Percentiles rank a stretch among this genome's conserved stretches.
Conservation (phyloP, 768 basidiomycete genomes). For the Termitomyces sp. region DNA sequence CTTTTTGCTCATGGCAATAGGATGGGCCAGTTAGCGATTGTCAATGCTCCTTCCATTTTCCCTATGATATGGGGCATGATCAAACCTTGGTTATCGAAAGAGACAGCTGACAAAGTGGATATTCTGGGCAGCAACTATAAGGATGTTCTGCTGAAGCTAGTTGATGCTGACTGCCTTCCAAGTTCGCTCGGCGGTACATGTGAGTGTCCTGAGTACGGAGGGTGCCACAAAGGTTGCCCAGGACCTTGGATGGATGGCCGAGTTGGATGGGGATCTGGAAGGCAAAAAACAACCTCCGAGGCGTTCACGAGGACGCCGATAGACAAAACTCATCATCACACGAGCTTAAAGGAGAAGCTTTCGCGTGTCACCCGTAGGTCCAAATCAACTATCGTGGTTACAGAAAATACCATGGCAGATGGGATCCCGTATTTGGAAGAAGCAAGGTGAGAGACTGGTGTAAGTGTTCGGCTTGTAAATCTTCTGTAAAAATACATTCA, state of each 20-base stretch:
- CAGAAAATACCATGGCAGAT: background rate
- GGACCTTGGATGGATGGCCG: slow-evolving; percentile 74
- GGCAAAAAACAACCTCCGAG: slow-evolving; percentile 7
- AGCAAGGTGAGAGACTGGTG: background rate
- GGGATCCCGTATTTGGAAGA: background rate
- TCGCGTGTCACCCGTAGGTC: background rate
- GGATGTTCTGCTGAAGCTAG: slow-evolving; percentile 51
- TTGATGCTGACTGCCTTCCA: slow-evolving; percentile 68
- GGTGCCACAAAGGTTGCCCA: slow-evolving; percentile 60
- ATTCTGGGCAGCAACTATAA: slow-evolving; percentile 64
- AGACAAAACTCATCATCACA: background rate
- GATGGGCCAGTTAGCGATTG: slow-evolving; percentile 69
- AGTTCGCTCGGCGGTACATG: slow-evolving; percentile 62
- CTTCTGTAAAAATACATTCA: background rate
- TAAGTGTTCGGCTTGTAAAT: background rate
- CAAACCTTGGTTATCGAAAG: slow-evolving; percentile 72
- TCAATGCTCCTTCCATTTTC: slow-evolving; percentile 74
- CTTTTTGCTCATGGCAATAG: slow-evolving; percentile 30
- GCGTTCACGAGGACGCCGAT: background rate
- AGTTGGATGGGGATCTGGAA: slow-evolving; percentile 44
- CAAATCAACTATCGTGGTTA: background rate
- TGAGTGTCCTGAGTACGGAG: slow-evolving; percentile 51
- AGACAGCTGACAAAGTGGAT: slow-evolving; percentile 66
- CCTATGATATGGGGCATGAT: slow-evolving; percentile 70
- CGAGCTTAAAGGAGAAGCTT: background rate